Percentiles rank a stretch among this genome's conserved stretches.
These are phyloP conservation scores for Macrolepiota albuminosa DNA, from an alignment of 768 basidiomycete genomes.

Conservation along the genomic window DNA sequence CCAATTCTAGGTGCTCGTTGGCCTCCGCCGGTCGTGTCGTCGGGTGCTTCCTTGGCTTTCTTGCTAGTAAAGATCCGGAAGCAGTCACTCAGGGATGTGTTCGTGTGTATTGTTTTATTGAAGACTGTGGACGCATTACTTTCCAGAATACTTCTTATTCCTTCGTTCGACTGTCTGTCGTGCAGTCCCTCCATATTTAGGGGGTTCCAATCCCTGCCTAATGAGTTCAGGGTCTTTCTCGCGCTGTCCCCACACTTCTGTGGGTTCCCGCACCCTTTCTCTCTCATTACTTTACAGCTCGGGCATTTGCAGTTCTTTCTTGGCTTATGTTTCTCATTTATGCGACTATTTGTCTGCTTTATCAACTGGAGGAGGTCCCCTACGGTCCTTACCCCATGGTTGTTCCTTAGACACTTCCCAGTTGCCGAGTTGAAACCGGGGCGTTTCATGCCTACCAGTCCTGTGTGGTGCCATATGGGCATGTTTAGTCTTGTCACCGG, in stretches of 20 bases:
- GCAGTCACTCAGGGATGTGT: too few species aligned
- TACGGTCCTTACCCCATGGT: background rate
- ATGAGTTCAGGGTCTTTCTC: background rate
- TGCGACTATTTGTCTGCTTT: accelerated
- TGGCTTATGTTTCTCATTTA: too few species aligned
- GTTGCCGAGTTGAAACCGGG: background rate
- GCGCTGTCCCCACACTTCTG: background rate
- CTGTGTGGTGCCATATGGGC: background rate
- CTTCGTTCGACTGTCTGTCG: too few species aligned
- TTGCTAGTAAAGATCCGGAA: too few species aligned
- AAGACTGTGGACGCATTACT: too few species aligned
- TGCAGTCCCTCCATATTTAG: too few species aligned
- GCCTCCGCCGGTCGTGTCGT: accelerated
- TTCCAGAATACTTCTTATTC: too few species aligned
- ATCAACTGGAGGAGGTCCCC: background rate
- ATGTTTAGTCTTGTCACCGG: background rate
- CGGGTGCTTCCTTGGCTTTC: accelerated
- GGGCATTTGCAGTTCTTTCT: background rate
- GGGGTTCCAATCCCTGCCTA: background rate
- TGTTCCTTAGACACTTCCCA: background rate
- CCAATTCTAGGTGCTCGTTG: too few species aligned
- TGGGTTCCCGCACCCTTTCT: background rate
- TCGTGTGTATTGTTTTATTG: too few species aligned
- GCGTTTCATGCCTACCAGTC: background rate
- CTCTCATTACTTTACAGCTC: background rate